phyloP scores from a whole-genome alignment of 2,329 filamentous ascomycete genomes.

The Pseudofabraea citricarpa region DNA sequence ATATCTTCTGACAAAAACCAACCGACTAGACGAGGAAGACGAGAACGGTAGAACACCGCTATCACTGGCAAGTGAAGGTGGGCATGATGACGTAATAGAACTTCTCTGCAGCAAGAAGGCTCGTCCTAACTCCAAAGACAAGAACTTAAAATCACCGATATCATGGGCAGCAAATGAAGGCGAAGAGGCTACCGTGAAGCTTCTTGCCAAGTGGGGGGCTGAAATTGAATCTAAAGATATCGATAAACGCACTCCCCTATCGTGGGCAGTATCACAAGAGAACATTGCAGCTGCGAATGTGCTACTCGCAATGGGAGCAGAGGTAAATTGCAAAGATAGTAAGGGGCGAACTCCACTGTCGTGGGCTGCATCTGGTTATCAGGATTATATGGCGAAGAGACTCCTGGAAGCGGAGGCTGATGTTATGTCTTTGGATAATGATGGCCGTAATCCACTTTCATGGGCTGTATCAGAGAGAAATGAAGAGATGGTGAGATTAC shows the following conservation, averaged over 20 bases:
- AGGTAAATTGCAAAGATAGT: neutral
- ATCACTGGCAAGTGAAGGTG: no score
- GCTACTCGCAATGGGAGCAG: neutral
- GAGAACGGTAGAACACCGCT: no score
- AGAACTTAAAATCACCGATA: neutral
- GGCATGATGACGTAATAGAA: neutral
- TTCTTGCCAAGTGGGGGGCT: neutral
- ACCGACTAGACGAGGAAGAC: no score
- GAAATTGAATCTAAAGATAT: neutral
- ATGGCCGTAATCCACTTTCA: no score
- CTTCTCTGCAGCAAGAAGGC: neutral
- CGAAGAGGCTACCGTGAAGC: neutral
- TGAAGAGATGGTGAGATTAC: no score
- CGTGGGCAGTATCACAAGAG: neutral
- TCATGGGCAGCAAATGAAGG: neutral
- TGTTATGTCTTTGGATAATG: neutral
- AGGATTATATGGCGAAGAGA: neutral
- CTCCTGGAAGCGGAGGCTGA: neutral
- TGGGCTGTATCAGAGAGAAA: no score
- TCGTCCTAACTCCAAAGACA: neutral
- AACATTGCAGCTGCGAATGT: neutral
- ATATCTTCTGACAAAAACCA: no score
- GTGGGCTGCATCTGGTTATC: no score
- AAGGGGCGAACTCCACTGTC: neutral
- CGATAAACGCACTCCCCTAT: neutral